Evolutionary conservation across 2,329 filamentous ascomycete genomes (phyloP).

Genomic region (Ophiocordyceps australis): DNA sequence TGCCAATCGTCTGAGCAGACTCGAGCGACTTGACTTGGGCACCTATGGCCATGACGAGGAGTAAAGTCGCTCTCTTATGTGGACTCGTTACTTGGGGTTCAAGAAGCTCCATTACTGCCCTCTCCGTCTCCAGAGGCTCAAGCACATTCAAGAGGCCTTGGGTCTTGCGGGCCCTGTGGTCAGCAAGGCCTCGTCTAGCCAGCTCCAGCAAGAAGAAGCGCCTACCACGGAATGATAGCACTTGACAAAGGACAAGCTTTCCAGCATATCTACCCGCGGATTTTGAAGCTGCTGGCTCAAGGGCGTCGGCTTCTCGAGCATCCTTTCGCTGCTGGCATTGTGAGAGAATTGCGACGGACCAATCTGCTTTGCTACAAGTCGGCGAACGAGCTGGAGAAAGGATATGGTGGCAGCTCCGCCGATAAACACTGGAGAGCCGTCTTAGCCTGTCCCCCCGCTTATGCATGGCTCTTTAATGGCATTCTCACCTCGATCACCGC

Average conservation of each 20-base stretch:
- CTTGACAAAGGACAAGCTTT: constrained; percentile 4
- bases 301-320: constrained; percentile 28
- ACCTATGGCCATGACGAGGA: constrained; percentile 32
- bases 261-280: constrained; percentile 4
- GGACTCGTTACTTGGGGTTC: no score
- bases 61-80: constrained; percentile 5
- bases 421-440: constrained; percentile 19
- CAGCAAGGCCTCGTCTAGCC: no score
- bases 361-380: constrained; percentile 27
- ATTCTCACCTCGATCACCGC: constrained; percentile 28
- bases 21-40: constrained; percentile 21
- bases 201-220: neutral
- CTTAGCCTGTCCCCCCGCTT: constrained; percentile 1
- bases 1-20: constrained; percentile 11
- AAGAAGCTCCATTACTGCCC: no score
- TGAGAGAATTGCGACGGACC: constrained; percentile 35
- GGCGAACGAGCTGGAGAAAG: constrained; percentile 33
- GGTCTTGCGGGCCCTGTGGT: no score
- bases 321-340: constrained; percentile 27
- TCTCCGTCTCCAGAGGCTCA: constrained; percentile 10
- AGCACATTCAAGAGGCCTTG: constrained; percentile 16
- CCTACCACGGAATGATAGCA: constrained; percentile 7
- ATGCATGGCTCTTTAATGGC: neutral
- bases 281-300: constrained; percentile 1
- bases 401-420: constrained; percentile 33